Base-by-base conservation (phyloP, 2,329 filamentous ascomycete species). In the Endocalyx cinctus region DNA sequence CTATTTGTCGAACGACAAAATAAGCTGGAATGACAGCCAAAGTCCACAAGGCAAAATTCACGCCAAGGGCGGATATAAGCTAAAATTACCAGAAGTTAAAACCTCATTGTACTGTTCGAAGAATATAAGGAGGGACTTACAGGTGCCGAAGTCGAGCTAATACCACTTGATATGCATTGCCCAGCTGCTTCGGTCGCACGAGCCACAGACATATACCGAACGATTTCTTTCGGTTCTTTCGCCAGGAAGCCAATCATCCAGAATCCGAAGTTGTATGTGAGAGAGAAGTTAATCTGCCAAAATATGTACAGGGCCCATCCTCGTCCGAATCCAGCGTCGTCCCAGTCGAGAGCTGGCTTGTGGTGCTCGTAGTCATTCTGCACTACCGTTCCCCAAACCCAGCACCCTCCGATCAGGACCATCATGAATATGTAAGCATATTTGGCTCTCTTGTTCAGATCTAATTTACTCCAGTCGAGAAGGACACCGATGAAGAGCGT, bases 251-350 rank as follows among this genome's bases (percentile, higher is more conserved):
- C 51, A 7, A 57, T 46, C 2, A 61, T 37, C 52, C 55, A 61
- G 29, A 58, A 62, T 3, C 53, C 51, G 20, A 54, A 58, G 34
- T 58, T 59, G 35, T 58, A 56, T 6, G 51, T 48, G 31, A 58
- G 36, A 1, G 48, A 46, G 32, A 43, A 57, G 29, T 54, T 54
- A 13, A 55, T 46, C 34, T 56, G 57, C 50, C 45, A 54, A 22
- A 59, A 41, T 12, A 61, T 52, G 33, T 58, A 58, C 7, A 59
- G 35, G 5, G 48, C 58, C 50, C 52, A 57, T 1, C 49, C 45
- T 13, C 39, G 38, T 12, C 47, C 52, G 29, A 51, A 57, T 1
- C 43, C 45, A n/a, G 20, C 20, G 20, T 23, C 20, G n/a, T 29
- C 38, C 52, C 49, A 54, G 29, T 58, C 54, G 1, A 59, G 34